Base-by-base conservation (phyloP, 805 yeast genomes). In the Kodamaea neixiangensis region DNA sequence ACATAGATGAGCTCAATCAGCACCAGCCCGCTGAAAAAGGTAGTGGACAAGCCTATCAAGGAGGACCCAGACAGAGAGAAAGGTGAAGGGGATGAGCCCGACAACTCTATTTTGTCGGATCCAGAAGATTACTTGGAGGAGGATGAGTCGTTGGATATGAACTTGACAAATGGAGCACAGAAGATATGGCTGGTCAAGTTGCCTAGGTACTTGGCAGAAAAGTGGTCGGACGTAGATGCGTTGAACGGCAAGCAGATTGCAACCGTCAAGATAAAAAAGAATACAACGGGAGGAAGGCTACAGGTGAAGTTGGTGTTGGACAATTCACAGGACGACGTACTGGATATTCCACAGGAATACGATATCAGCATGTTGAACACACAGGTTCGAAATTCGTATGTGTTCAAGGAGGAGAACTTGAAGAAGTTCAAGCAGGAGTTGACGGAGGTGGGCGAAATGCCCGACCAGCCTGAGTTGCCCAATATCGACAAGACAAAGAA, bases 161-260 rank as follows among this genome's bases (percentile, higher is more conserved):
- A 91, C 63, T 68, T 91, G 47, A 54, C 75, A 1, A 72, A 75
- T 25, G 81, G 85, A 13, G 76, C 71, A 44, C 85, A 87, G 60
- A 90, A 90, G 58, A 85, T 94, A 39, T 94, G 98, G 99, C 75
- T 94, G 18, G 96, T 94, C 19, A 82, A 94, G 59, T 72, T 94
- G 62, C 98, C 99, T 1, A 83, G 89, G 62, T 90, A 90, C 62
- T 72, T 94, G 54, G 87, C 96, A 25, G 89, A 86, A 38, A 77
- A 81, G 56, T 90, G 97, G 96, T 78, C 83, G 48, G 78, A 86
- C 21, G 52, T 80, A 48, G 81, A 76, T 19, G 71, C 73, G 41
- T 68, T 86, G 46, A 78, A 81, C 48, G 97, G 97, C 5, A 84
- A 86, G 61, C 85, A 85, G 53, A 70, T 94, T 55, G 96, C 97